These are phyloP conservation scores for Colletotrichum shisoi DNA, from an alignment of 2,329 filamentous ascomycete genomes.

Conservation along the genomic window DNA sequence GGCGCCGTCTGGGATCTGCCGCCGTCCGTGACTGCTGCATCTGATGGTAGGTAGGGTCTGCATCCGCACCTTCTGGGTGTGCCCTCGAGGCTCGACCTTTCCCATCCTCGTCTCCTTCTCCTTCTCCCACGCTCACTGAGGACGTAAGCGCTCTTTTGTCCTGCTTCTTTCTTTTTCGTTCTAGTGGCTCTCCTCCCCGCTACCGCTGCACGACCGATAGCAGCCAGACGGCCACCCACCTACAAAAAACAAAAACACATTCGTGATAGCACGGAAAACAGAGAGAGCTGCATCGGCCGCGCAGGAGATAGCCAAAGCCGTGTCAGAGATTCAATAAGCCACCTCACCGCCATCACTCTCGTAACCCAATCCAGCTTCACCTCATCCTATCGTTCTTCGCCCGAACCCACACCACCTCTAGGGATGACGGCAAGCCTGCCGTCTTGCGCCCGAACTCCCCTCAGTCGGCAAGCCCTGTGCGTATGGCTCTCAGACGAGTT, in stretches of 20 bases:
- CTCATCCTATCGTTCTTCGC: conserved; percentile 16
- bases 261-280: background rate
- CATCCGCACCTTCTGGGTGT: conserved; percentile 3
- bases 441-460: background rate
- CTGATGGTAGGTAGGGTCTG: background rate
- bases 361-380: background rate
- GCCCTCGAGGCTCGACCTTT: background rate
- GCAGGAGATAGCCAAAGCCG: conserved; percentile 7
- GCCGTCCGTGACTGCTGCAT: conserved; percentile 10
- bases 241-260: background rate
- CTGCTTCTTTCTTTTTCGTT: background rate
- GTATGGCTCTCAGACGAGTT: background rate
- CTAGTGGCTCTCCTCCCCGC: background rate
- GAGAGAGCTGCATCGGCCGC: background rate
- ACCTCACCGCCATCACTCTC: conserved; percentile 15
- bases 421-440: background rate
- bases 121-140: background rate
- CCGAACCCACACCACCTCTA: conserved; percentile 6
- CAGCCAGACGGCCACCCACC: background rate
- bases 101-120: background rate
- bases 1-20: conserved; percentile 16
- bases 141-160: too few species aligned
- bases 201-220: conserved; percentile 6
- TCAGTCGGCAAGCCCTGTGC: background rate
- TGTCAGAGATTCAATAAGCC: conserved; percentile 34